Percentiles rank a stretch among this genome's conserved stretches.
These are phyloP conservation scores for Arthrobotrys pseudoclavata DNA, from an alignment of 2,329 filamentous ascomycete species.

Conservation along the genomic window DNA sequence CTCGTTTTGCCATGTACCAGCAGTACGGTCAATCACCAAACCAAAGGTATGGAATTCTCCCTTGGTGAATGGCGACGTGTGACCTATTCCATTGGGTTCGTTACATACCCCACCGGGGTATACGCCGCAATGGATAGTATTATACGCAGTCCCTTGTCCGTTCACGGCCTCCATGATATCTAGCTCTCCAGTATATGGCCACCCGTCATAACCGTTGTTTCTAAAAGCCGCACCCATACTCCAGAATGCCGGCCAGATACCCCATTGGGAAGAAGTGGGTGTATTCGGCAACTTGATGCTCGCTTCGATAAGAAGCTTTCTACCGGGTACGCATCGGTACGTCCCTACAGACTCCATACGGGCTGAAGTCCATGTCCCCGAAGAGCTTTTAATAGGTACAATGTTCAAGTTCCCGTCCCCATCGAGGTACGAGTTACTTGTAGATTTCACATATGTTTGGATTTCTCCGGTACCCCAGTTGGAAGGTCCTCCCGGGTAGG, in stretches of 20 bases:
- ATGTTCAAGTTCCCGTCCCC: conserved; percentile 66
- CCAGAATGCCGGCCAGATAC: conserved; percentile 70
- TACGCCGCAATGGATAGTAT: conserved; percentile 68
- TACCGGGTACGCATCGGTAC: conserved; percentile 65
- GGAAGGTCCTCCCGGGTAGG: conserved; percentile 68
- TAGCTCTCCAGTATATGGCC: conserved; percentile 68
- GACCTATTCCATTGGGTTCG: conserved; percentile 66
- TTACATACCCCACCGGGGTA: conserved; percentile 67
- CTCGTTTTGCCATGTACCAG: conserved; percentile 64
- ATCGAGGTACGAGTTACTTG: conserved; percentile 67
- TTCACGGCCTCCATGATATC: conserved; percentile 69
- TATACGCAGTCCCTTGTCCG: conserved; percentile 65
- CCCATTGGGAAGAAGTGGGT: conserved; percentile 26
- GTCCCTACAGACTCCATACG: conserved; percentile 67
- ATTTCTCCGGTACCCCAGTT: conserved; percentile 71
- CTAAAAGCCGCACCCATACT: conserved; percentile 67
- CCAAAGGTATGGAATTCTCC: conserved; percentile 65
- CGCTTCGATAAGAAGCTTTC: conserved; percentile 67
- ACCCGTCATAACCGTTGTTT: conserved; percentile 66
- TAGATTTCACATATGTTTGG: conserved; percentile 68
- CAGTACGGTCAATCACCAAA: conserved; percentile 65
- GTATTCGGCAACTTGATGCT: conserved; percentile 65
- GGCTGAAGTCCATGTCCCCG: conserved; percentile 67
- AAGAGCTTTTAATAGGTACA: conserved; percentile 64
- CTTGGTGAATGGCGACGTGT: conserved; percentile 61